Percentiles rank a stretch among this genome's conserved stretches.
Conservation (phyloP, 1,139 yeast genomes). For the Diutina rugosa region DNA sequence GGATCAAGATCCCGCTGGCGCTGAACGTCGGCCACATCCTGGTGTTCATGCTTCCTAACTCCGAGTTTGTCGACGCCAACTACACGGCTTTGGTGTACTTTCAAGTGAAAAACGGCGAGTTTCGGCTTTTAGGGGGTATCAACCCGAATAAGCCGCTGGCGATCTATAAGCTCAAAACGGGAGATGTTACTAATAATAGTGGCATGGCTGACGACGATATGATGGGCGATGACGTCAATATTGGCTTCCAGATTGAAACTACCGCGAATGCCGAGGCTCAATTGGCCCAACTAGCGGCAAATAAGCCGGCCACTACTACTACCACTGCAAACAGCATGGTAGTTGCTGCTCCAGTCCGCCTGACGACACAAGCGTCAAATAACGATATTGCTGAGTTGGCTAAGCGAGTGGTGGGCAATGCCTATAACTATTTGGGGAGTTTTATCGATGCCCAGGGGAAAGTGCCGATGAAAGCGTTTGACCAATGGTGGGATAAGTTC, state of each 20-base stretch:
- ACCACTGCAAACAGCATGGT: background rate
- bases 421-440: slow-evolving; percentile 80
- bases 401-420: slow-evolving; percentile 79
- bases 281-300: slow-evolving; percentile 13
- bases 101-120: slow-evolving; percentile 68
- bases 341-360: slow-evolving; percentile 1
- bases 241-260: slow-evolving; percentile 88
- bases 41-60: slow-evolving; percentile 62
- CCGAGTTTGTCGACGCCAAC: slow-evolving; percentile 46
- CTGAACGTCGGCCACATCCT: slow-evolving; percentile 60
- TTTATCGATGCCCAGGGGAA: slow-evolving; percentile 67
- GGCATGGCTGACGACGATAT: slow-evolving; percentile 12
- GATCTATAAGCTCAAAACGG: slow-evolving; percentile 56
- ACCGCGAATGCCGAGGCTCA: slow-evolving; percentile 42
- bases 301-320: slow-evolving; percentile 4
- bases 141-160: slow-evolving; percentile 78
- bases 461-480: slow-evolving; percentile 81
- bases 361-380: slow-evolving; percentile 5
- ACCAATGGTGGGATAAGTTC: slow-evolving; percentile 95
- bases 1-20: slow-evolving; percentile 49
- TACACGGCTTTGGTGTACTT: slow-evolving; percentile 80
- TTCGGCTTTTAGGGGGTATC: slow-evolving; percentile 67
- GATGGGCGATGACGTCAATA: slow-evolving; percentile 26
- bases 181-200: slow-evolving; percentile 21
- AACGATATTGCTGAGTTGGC: slow-evolving; percentile 43